Conservation (phyloP, 2,329 filamentous ascomycete species). For the Aspergillus novoparasiticus region DNA sequence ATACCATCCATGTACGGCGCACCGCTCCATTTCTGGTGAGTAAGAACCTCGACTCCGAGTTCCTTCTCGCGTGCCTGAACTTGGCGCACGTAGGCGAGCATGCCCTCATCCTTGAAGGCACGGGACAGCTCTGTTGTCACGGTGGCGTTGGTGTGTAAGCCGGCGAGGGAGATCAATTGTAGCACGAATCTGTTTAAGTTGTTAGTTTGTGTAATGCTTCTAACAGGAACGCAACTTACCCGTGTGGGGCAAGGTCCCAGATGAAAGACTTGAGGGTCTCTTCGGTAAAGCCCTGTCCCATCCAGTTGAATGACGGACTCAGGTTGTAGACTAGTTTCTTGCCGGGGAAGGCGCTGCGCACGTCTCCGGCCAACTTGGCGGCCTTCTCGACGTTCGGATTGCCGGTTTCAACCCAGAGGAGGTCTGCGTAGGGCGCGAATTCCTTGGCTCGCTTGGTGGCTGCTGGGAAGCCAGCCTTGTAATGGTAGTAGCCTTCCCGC, state of each 20-base stretch:
- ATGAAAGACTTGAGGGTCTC: slow-evolving; percentile 85
- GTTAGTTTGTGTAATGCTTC: slow-evolving; percentile 19
- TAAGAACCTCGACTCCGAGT: slow-evolving; percentile 85
- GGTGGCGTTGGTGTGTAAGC: slow-evolving; percentile 65
- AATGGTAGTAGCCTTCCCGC: slow-evolving; percentile 68
- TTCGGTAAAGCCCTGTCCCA: slow-evolving; percentile 86
- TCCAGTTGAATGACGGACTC: slow-evolving; percentile 98
- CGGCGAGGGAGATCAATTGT: slow-evolving; percentile 66
- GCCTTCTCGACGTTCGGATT: slow-evolving; percentile 82
- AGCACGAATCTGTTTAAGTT: slow-evolving; percentile 55
- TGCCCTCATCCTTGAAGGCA: slow-evolving; percentile 85
- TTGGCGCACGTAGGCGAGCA: slow-evolving; percentile 95
- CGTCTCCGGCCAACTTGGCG: slow-evolving; percentile 71
- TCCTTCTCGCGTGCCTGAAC: slow-evolving; percentile 91
- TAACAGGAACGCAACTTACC: slow-evolving; percentile 56
- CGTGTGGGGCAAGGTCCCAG: slow-evolving; percentile 92
- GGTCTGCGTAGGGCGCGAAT: slow-evolving; percentile 89
- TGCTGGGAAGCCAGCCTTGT: slow-evolving; percentile 72
- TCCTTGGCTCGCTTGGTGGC: slow-evolving; percentile 92
- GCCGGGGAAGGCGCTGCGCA: slow-evolving; percentile 68
- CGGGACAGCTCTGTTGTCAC: slow-evolving; percentile 74
- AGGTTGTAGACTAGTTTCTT: slow-evolving; percentile 98
- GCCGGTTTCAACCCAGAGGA: slow-evolving; percentile 96
- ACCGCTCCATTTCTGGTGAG: slow-evolving; percentile 81
- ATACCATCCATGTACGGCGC: slow-evolving; percentile 84